These are phyloP conservation scores for Corylus heterophylla DNA, from an alignment of 306 rosid genomes.

Conservation along the genomic window DNA sequence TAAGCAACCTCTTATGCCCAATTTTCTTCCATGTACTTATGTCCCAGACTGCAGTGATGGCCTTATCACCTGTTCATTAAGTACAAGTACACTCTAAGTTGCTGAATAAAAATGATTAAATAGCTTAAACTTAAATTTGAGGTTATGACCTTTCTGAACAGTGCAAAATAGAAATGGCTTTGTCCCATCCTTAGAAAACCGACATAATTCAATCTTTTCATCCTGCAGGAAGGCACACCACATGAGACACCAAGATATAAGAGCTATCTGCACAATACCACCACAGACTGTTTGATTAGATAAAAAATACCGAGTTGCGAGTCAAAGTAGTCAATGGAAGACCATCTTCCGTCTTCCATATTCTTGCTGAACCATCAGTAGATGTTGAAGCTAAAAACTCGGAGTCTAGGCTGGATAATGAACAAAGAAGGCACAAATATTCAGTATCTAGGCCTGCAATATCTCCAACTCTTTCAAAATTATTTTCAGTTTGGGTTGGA, in stretches of 20 bases:
- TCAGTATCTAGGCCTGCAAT: conserved; percentile 26
- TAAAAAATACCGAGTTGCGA: conserved; percentile 61
- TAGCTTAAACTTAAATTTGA: conserved; percentile 7
- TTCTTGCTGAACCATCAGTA: conserved; percentile 84
- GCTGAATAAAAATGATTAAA: conserved; percentile 23
- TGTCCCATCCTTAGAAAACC: conserved; percentile 94
- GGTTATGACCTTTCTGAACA: conserved; percentile 62
- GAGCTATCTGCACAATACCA: conserved; percentile 15
- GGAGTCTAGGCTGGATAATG: conserved; percentile 68
- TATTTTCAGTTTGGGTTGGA: neutral
- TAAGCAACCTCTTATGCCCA: conserved; percentile 83
- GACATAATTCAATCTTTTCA: conserved; percentile 87
- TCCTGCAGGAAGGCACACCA: conserved; percentile 46
- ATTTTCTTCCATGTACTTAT: conserved; percentile 87
- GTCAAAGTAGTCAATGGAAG: conserved; percentile 74
- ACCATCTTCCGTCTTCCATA: conserved; percentile 90
- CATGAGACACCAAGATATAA: conserved; percentile 17
- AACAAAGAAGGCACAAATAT: conserved; percentile 19
- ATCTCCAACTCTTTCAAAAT: conserved; percentile 17
- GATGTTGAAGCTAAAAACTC: conserved; percentile 90
- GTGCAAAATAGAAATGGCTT: conserved; percentile 88
- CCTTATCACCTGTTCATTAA: conserved; percentile 57
- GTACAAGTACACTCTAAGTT: neutral
- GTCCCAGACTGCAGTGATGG: conserved; percentile 78
- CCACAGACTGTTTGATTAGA: conserved; percentile 8